These are phyloP conservation scores for Schwanniomyces sp. DNA, from an alignment of 805 yeast species.

Conservation along the genomic window DNA sequence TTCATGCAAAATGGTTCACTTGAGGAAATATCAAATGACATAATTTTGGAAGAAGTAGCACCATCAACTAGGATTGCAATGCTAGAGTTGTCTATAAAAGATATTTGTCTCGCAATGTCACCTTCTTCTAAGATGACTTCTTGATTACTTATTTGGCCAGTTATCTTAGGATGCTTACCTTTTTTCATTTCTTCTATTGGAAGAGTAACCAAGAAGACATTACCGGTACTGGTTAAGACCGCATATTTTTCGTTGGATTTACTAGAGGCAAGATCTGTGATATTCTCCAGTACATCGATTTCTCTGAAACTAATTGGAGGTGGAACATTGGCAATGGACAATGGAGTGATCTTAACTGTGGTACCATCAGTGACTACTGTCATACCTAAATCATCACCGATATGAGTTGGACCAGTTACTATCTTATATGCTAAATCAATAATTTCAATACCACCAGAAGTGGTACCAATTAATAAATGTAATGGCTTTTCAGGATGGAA, in stretches of 20 bases:
- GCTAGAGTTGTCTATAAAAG: slow-evolving; percentile 50
- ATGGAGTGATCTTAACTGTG: slow-evolving; percentile 72
- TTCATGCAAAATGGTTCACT: slow-evolving; percentile 41
- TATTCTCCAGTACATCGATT: slow-evolving; percentile 49
- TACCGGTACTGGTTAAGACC: slow-evolving; percentile 47
- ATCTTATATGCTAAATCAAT: slow-evolving; percentile 66
- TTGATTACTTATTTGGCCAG: slow-evolving; percentile 26
- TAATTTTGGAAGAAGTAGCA: slow-evolving; percentile 48
- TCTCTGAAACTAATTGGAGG: slow-evolving; percentile 87
- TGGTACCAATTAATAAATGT: slow-evolving; percentile 65
- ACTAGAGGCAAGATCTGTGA: slow-evolving; percentile 66
- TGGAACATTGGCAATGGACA: slow-evolving; percentile 84
- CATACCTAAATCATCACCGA: slow-evolving; percentile 77
- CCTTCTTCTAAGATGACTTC: slow-evolving; percentile 33
- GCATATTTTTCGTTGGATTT: slow-evolving; percentile 60
- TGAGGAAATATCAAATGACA: slow-evolving; percentile 45
- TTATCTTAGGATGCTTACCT: slow-evolving; percentile 47
- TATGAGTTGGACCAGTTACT: slow-evolving; percentile 64
- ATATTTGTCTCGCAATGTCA: slow-evolving; percentile 63
- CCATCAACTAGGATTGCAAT: slow-evolving; percentile 64
- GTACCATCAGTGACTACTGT: slow-evolving; percentile 79
- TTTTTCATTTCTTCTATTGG: slow-evolving; percentile 47
- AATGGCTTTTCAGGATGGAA: slow-evolving; percentile 93
- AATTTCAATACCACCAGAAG: slow-evolving; percentile 48
- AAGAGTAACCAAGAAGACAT: slow-evolving; percentile 41